Conservation (phyloP, 164 flowering plant species). For the Liriodendron chinense region DNA sequence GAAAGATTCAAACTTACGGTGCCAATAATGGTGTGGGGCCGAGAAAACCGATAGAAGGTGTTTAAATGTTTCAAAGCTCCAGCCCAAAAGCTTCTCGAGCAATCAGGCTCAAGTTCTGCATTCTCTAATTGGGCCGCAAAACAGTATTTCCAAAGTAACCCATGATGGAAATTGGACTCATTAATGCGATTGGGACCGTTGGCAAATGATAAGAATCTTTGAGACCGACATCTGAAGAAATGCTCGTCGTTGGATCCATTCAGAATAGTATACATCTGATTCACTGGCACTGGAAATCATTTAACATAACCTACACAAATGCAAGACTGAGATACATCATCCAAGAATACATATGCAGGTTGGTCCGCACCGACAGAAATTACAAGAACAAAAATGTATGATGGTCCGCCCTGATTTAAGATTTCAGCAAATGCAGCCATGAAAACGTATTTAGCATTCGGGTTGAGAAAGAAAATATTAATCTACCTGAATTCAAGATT, state of each 20-base stretch:
- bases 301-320: slow-evolving; percentile 1
- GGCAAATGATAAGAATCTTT: slow-evolving; percentile 2
- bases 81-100: slow-evolving; percentile 3
- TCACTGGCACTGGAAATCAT: slow-evolving; percentile 3
- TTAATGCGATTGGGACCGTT: not conserved
- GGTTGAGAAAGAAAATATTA: too few species aligned
- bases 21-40: slow-evolving; percentile 43
- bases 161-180: not conserved
- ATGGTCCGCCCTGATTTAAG: too few species aligned
- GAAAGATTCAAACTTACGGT: slow-evolving; percentile 23
- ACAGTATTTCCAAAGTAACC: not conserved
- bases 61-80: slow-evolving; percentile 6
- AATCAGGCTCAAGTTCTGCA: slow-evolving; percentile 17
- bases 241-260: not conserved
- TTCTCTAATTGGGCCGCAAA: slow-evolving; percentile 9
- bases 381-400: too few species aligned
- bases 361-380: too few species aligned
- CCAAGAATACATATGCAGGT: too few species aligned
- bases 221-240: not conserved
- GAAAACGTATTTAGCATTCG: too few species aligned
- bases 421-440: too few species aligned
- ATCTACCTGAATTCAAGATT: too few species aligned
- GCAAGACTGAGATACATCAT: too few species aligned
- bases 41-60: slow-evolving; percentile 31
- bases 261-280: not conserved